Conservation (phyloP, 768 basidiomycete genomes). For the Rhizopogon vulgaris region DNA sequence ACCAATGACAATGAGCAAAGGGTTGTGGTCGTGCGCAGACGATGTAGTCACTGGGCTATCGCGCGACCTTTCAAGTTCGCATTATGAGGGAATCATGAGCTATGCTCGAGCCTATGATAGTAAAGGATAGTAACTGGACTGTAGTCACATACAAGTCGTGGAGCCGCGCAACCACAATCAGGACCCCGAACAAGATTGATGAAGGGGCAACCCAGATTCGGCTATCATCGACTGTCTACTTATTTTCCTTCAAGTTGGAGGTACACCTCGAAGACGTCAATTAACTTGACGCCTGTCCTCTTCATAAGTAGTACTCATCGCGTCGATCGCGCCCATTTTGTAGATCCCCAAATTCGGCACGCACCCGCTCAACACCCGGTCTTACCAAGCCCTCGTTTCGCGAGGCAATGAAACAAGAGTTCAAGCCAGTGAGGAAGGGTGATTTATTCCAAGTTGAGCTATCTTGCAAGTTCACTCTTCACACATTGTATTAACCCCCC, state of each 20-base stretch:
- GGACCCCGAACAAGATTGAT: too few species aligned
- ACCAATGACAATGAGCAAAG: too few species aligned
- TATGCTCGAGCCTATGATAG: too few species aligned
- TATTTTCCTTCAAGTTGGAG: conserved; percentile 47
- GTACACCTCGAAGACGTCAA: conserved; percentile 79
- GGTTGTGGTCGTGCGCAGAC: too few species aligned
- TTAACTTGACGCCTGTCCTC: conserved; percentile 70
- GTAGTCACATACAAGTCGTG: too few species aligned
- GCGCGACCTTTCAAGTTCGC: too few species aligned
- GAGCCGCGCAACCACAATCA: too few species aligned
- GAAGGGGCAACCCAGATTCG: too few species aligned
- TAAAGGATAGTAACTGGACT: too few species aligned
- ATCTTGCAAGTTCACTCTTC: conserved; percentile 56
- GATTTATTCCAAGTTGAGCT: conserved; percentile 73
- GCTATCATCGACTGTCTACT: conserved; percentile 39
- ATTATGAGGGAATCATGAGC: too few species aligned
- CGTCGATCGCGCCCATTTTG: conserved; percentile 55
- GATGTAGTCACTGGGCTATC: too few species aligned
- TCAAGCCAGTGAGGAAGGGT: conserved; percentile 82
- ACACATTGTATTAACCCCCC: too few species aligned
- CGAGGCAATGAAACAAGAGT: conserved; percentile 81
- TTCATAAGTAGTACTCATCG: conserved; percentile 73
- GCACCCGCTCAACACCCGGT: conserved; percentile 52
- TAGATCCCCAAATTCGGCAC: conserved; percentile 86
- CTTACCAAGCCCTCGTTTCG: conserved; percentile 80